Percentiles rank a stretch among this genome's conserved stretches.
These are phyloP conservation scores for Thelonectria blattea DNA, from an alignment of 2,329 filamentous ascomycete genomes.

Conservation along the genomic window DNA sequence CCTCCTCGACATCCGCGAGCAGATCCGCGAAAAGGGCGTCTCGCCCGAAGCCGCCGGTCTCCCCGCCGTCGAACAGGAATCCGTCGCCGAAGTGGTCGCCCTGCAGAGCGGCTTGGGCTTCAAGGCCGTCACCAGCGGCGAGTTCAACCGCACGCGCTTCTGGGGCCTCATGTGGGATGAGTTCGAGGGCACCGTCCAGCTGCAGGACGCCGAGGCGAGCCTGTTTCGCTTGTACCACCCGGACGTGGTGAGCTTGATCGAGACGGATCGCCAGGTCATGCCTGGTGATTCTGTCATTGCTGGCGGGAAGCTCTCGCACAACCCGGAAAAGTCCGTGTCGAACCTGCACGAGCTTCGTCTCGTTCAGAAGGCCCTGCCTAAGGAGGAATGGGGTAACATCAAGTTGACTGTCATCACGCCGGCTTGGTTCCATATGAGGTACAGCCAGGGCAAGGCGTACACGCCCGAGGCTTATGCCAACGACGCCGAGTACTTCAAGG, in stretches of 20 bases:
- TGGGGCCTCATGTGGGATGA: conserved; percentile 61
- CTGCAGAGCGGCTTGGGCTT: conserved; percentile 71
- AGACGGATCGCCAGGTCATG: conserved; percentile 60
- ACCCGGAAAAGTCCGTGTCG: conserved; percentile 48
- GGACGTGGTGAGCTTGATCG: conserved; percentile 60
- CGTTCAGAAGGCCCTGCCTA: conserved; percentile 53
- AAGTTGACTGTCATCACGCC: conserved; percentile 62
- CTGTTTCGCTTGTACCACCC: conserved; percentile 63
- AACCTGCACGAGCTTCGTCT: conserved; percentile 58
- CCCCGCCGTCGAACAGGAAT: conserved; percentile 64
- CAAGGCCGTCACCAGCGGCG: conserved; percentile 72
- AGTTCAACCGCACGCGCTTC: conserved; percentile 61
- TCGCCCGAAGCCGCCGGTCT: conserved; percentile 63
- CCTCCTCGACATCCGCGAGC: conserved; percentile 41
- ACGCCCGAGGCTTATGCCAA: conserved; percentile 36
- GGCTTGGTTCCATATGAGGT: conserved; percentile 46
- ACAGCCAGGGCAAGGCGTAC: conserved; percentile 39
- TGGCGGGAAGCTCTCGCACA: conserved; percentile 53
- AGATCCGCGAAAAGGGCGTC: conserved; percentile 41
- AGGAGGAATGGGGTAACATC: conserved; percentile 57
- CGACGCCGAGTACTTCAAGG: conserved; percentile 63
- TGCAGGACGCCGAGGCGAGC: conserved; percentile 57
- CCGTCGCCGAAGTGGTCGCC: conserved; percentile 61
- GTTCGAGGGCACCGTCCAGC: conserved; percentile 54
- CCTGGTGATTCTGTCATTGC: conserved; percentile 62